Evolutionary conservation across 2,329 filamentous ascomycete species (phyloP).

Genomic region (Calonectria multiphialidica): DNA sequence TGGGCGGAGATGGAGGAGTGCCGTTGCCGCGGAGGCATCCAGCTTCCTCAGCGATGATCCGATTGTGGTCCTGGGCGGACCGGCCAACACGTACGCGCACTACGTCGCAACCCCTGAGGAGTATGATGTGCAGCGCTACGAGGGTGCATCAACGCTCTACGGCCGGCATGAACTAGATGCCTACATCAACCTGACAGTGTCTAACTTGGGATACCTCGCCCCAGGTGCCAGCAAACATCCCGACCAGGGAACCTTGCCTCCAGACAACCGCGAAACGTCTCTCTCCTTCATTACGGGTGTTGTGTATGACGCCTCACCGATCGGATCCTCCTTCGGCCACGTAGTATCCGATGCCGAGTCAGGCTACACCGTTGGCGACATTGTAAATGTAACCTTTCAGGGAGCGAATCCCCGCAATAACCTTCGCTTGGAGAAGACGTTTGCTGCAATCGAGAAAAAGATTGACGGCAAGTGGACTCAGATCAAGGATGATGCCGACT

Average conservation of each 20-base stretch:
- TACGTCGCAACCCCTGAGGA: slow-evolving; percentile 85
- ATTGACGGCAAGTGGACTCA: slow-evolving; percentile 68
- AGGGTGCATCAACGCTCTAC: slow-evolving; percentile 93
- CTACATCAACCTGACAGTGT: slow-evolving; percentile 88
- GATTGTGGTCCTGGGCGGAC: slow-evolving; percentile 86
- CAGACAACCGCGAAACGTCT: slow-evolving; percentile 82
- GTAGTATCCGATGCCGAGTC: slow-evolving; percentile 65
- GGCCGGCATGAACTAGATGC: slow-evolving; percentile 86
- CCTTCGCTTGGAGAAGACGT: slow-evolving; percentile 82
- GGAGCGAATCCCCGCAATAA: slow-evolving; percentile 94
- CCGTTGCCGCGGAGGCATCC: slow-evolving; percentile 67
- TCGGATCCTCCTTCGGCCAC: slow-evolving; percentile 78
- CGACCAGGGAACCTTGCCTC: slow-evolving; percentile 72
- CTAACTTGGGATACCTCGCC: slow-evolving; percentile 59
- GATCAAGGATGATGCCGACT: slow-evolving; percentile 82
- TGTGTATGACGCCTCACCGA: slow-evolving; percentile 76
- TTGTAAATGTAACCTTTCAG: slow-evolving; percentile 78
- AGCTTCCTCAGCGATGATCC: slow-evolving; percentile 65
- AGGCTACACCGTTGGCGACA: slow-evolving; percentile 60
- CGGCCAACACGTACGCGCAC: slow-evolving; percentile 91
- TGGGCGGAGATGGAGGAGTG: slow-evolving; percentile 85
- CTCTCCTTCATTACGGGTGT: slow-evolving; percentile 86
- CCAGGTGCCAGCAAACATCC: slow-evolving; percentile 53
- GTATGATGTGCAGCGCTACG: slow-evolving; percentile 88
- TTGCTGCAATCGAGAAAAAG: slow-evolving; percentile 78